Evolutionary conservation across 2,329 filamentous ascomycete genomes (phyloP), one percentile per base, ranked within the genome.

Genomic region (Aspergillus intermedius): DNA sequence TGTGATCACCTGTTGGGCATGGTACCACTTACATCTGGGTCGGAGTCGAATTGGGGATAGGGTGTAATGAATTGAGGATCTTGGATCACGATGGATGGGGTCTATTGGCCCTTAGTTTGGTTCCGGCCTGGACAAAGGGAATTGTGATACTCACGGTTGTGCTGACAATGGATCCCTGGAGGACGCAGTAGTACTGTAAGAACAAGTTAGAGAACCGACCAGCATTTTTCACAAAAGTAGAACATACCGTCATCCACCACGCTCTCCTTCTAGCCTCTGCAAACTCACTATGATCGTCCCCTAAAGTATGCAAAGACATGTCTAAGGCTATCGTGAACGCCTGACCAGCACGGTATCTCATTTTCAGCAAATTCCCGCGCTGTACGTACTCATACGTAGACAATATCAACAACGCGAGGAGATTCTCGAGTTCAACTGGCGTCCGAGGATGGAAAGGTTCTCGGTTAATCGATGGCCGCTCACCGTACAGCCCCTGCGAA

Each of bases 241-340:
- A 32, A 32, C 61, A 47, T 62, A 74, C 71, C 51, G 70, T 74
- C 71, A 74, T 74, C 72, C 72, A 74, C 72, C 72, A 74, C 37
- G 71, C 70, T 58, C 72, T 63, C 40, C 70, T 61, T 46, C 61
- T 65, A 39, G 70, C 70, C 53, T 74, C 72, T 5, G 67, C 56
- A 44, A 64, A 72, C 28, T 64, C 58, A 54, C 69, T 61, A 35
- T 64, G 59, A 23, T 66, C 61, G 10, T 58, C 60, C 3, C 60
- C 54, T 19, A 66, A 56, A 2, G 62, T 54, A 60, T 74, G 70
- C 22, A 74, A 60, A 34, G 63, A 68, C 56, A 72, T 68, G n/a
- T 72, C 68, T 56, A 72, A 60, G 13, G 71, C 71, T 50, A 70
- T 61, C 4, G 69, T 62, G 52, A 73, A 62, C 6, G 72, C 72